Percentiles rank a stretch among this genome's conserved stretches.
These are phyloP conservation scores for Torrubiellomyces zombiae DNA, from an alignment of 2,329 filamentous ascomycete species.

Conservation along the genomic window DNA sequence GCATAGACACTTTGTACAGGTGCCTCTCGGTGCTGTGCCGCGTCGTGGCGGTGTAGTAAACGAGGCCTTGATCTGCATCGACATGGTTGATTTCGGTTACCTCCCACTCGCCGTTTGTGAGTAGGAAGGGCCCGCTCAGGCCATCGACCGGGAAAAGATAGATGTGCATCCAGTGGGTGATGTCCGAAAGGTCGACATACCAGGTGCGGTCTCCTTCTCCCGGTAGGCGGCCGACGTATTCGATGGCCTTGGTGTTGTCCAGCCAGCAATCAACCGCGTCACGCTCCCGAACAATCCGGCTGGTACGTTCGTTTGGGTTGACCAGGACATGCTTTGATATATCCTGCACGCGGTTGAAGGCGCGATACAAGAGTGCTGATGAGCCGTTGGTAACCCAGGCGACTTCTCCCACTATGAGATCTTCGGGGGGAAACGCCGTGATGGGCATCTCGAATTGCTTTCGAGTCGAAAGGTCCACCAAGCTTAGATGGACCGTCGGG, in stretches of 20 bases:
- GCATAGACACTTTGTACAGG: slow-evolving; percentile 47
- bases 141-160: slow-evolving; percentile 45
- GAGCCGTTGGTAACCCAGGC: slow-evolving; percentile 48
- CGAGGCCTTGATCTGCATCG: slow-evolving; percentile 33
- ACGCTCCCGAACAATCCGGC: slow-evolving; percentile 34
- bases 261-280: slow-evolving; percentile 46
- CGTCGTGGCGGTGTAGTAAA: slow-evolving; percentile 51
- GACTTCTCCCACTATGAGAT: slow-evolving; percentile 51
- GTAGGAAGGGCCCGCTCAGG: slow-evolving; percentile 32
- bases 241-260: slow-evolving; percentile 38
- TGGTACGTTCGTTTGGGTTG: slow-evolving; percentile 28
- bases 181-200: slow-evolving; percentile 51
- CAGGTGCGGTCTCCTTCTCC: slow-evolving; percentile 23
- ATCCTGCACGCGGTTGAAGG: slow-evolving; percentile 54
- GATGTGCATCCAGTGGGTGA: slow-evolving; percentile 52
- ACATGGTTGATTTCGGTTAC: slow-evolving; percentile 42
- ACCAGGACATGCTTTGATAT: slow-evolving; percentile 44
- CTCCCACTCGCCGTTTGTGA: slow-evolving; percentile 53
- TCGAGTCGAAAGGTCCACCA: slow-evolving; percentile 34
- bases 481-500: slow-evolving; percentile 43
- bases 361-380: slow-evolving; percentile 43
- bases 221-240: slow-evolving; percentile 32
- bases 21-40: slow-evolving; percentile 51
- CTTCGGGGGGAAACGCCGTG: slow-evolving; percentile 39
- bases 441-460: slow-evolving; percentile 30